These are phyloP conservation scores for Tillandsia fasciculata DNA, from an alignment of 176 grass and related monocot species.

Conservation along the genomic window DNA sequence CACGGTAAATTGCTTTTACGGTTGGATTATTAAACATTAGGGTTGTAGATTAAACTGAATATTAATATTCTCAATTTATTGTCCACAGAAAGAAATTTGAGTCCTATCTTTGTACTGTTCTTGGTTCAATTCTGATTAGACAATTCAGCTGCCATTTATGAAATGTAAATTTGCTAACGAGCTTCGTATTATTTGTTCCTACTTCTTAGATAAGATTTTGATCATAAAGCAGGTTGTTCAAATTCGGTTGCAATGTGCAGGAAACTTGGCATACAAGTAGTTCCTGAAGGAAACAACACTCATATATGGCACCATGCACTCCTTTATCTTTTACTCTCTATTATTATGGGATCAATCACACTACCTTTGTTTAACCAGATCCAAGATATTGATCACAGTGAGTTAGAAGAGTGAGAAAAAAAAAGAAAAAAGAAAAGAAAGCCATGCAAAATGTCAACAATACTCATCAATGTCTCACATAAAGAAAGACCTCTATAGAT, in stretches of 20 bases:
- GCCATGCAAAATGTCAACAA: conserved; percentile 26
- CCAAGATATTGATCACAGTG: conserved; percentile 23
- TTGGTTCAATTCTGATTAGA: too few relatives aligned
- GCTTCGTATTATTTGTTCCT: neutral
- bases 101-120: neutral
- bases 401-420: conserved; percentile 22
- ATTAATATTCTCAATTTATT: too few relatives aligned
- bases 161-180: too few relatives aligned
- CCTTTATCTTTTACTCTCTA: conserved; percentile 8
- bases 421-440: conserved; percentile 27
- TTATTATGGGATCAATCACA: conserved; percentile 22
- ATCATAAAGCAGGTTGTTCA: neutral
- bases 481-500: conserved; percentile 15
- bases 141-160: too few relatives aligned
- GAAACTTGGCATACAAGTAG: conserved; percentile 29
- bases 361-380: conserved; percentile 19
- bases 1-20: too few relatives aligned
- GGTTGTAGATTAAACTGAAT: too few relatives aligned
- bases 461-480: conserved; percentile 52
- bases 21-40: too few relatives aligned
- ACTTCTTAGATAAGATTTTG: conserved; percentile 9
- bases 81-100: neutral
- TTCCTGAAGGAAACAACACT: neutral
- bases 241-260: conserved; percentile 2
- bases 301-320: conserved; percentile 1